Evolutionary conservation across 139 green algal genomes (phyloP), one percentile per base, ranked within the genome.

Genomic region (Zygnema circumcarinatum): DNA sequence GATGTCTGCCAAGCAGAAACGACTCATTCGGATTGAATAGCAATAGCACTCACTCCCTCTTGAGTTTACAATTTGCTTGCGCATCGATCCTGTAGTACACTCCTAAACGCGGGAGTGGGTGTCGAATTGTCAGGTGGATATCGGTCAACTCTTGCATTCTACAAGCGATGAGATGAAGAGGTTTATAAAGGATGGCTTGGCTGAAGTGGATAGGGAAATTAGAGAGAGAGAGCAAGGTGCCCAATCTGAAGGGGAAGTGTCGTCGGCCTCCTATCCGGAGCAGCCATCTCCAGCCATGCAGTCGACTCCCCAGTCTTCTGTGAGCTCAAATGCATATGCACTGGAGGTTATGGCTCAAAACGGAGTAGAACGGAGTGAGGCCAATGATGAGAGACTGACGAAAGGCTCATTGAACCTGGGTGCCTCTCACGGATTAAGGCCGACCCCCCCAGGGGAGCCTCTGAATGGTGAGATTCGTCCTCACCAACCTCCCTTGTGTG

Each of bases 141-240:
- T 78, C 16, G 38, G 7, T 78, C 7, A 16, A 25, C 16, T 3
- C 11, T 47, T 78, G 3, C 16, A 3, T 25, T 25, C 69, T 78
- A 11, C 69, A 3, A 78, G 69, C 11, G 7, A 78, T 3, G 69
- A 41, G 16, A 56, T 78, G 38, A 3, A 47, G 69, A 3, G 36
- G 69, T 78, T 25, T 78, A 78, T 78, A 3, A 3, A 78, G 16
- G 69, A 78, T 25, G 69, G 69, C 11, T 78, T 78, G 69, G 69
- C 69, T 11, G 7, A 16, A 89, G 68, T 1, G 86, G 47, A 62
- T 7, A 62, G 47, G 16, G 47, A 62, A 62, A 62, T 62, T 16
- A 62, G 47, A 7, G 47, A 7, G 16, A 16, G 47, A 25, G 7
- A 16, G 7, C 7, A 62, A 62, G 47, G 47, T 62, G 47, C 7